A percentile compares a stretch with the other conserved stretches of the same genome.
These are phyloP conservation scores for Chaetomiaceae sp. DNA, from an alignment of 2,329 filamentous ascomycete species.

Conservation along the genomic window DNA sequence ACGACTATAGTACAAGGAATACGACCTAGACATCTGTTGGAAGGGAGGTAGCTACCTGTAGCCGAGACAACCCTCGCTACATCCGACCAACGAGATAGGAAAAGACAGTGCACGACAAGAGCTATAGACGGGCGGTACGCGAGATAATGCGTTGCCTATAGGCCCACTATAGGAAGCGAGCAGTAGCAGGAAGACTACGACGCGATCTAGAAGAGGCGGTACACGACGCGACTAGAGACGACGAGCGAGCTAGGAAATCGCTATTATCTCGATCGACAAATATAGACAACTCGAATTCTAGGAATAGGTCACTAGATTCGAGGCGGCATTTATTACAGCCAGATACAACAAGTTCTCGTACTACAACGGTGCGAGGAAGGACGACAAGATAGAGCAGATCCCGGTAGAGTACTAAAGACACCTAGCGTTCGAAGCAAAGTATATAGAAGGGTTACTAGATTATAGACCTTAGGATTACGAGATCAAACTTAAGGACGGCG, in stretches of 20 bases:
- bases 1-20: background rate
- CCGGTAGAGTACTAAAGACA: background rate
- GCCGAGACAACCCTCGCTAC: background rate
- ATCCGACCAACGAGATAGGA: background rate
- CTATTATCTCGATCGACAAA: background rate
- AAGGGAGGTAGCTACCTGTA: conserved; percentile 9
- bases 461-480: conserved; percentile 4
- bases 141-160: background rate
- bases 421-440: background rate
- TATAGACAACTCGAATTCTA: background rate
- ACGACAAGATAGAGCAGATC: background rate
- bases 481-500: conserved; percentile 5
- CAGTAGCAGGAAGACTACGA: background rate
- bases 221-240: background rate
- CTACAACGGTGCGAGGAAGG: background rate
- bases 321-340: background rate
- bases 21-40: conserved; percentile 10
- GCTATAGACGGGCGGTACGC: background rate
- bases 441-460: conserved; percentile 1
- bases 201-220: background rate
- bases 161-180: background rate
- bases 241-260: background rate
- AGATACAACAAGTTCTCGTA: background rate
- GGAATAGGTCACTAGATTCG: background rate
- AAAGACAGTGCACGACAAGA: background rate